Evolutionary conservation across 2,329 filamentous ascomycete species (phyloP).

Genomic region (Arthrinium phaeospermum): DNA sequence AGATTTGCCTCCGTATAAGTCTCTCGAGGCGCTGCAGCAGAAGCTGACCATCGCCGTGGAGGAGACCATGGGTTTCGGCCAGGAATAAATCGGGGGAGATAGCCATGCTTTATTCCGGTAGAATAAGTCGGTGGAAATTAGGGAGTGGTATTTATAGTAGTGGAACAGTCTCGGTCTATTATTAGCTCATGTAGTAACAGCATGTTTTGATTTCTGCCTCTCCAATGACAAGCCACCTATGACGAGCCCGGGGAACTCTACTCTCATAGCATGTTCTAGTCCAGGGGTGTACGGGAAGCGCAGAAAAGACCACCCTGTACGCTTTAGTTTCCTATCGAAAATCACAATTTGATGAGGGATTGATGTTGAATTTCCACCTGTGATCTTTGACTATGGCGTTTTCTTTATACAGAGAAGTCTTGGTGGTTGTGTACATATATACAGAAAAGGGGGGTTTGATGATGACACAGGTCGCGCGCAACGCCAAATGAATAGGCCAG

Average conservation of each 20-base stretch:
- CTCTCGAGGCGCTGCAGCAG: constrained; percentile 79
- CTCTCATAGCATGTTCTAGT: too few species aligned
- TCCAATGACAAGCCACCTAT: background rate
- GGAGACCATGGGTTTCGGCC: constrained; percentile 98
- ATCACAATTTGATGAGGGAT: background rate
- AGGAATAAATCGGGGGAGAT: constrained; percentile 69
- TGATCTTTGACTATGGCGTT: background rate
- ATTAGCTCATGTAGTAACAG: background rate
- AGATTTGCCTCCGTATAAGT: constrained; percentile 93
- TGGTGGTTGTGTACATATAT: constrained; percentile 14
- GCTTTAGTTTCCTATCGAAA: too few species aligned
- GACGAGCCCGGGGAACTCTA: too few species aligned
- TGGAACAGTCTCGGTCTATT: background rate
- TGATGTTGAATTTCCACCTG: background rate
- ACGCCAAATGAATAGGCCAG: background rate
- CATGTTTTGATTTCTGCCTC: background rate
- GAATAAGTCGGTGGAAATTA: background rate
- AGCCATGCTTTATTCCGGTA: background rate
- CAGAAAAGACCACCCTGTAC: too few species aligned
- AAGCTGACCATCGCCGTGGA: constrained; percentile 98
- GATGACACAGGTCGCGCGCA: background rate
- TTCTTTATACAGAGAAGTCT: constrained; percentile 10
- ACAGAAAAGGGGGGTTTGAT: background rate
- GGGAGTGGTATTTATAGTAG: background rate
- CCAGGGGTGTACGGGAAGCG: too few species aligned